Evolutionary conservation across 2,329 filamentous ascomycete species (phyloP), one percentile per base, ranked within the genome.

Genomic region (Paecilomyces variotii): DNA sequence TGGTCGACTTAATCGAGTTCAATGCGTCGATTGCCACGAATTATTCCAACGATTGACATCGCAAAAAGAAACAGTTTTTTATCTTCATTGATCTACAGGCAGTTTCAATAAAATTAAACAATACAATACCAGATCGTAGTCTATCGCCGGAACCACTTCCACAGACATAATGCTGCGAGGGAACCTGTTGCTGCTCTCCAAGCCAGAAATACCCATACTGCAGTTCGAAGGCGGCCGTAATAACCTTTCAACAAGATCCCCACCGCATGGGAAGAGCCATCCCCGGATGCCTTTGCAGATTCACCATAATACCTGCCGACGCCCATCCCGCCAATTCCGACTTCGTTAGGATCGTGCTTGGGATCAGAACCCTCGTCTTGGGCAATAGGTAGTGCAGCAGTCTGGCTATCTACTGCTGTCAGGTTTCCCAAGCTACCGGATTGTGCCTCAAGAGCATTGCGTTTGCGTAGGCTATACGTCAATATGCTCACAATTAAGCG

Each of bases 401-500:
- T 73, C 57, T 73, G 69, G 52, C 67, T 65, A 59, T 73, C 74
- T 27, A 67, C 61, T 1, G 70, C 68, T 2, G 68, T 72, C 51
- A 68, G 65, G 56, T 59, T 73, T 2, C 71, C 65, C 24, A 69
- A 68, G 32, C 65, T 65, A 9, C 68, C 69, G 6, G 65, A 64
- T 55, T 65, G 72, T n/a, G 73, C 69, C 52, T 69, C 68, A 14
- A 64, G 66, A 39, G 69, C 64, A 60, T 85, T 85, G 57, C 75
- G 75, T 61, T 78, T 76, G 59, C 82, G 81, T 65, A 88, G 81
- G 5, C 74, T 72, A 61, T 82, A 81, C 0, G 85, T 87, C 66
- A 87, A 71, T 9, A 85, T 67, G 75, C 80, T 85, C 57, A 88
- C 79, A 10, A 84, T 74, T 32, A 84, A 74, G 4, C 82, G 76